Evolutionary conservation across 2,329 filamentous ascomycete species (phyloP), one percentile per base, ranked within the genome.

Genomic region (Penicillium polonicum): DNA sequence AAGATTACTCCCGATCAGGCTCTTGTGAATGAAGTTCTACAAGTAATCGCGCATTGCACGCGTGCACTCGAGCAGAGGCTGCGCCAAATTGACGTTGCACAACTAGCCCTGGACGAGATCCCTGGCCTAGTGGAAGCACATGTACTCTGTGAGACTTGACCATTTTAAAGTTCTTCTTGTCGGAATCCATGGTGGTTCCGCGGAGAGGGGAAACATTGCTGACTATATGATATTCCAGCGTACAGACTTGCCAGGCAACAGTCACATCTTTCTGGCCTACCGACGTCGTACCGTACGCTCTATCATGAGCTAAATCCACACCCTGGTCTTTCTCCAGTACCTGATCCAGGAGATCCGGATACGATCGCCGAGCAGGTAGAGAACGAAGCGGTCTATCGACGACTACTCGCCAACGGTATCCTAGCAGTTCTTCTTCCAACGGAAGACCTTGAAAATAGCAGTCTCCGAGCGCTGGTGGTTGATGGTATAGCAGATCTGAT

Each of bases 401-500:
- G 96, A 70, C 80, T 97, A 56, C 81, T 97, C n/a, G 88, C 92
- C 17, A 87, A 92, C 70, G 90, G 88, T 31, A 82, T 92, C 38
- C 79, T 99, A 60, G 88, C 91, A 25, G 82, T 96, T 52, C 83
- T 99, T 17, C 82, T 99, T 21, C 94, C 94, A 10, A 94, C 92
- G 17, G 93, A 97, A 69, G 93, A 97, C 72, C 80, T 97, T 39
- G 87, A 93, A 69, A 97, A 96, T 72, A 85, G 85, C 53, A 96
- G 91, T 72, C 80, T 97, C 68, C 88, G 90, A 56, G 84, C 90
- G 36, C 80, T 99, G 60, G 88, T 97, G 61, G 86, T 87, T 54
- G 91, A 97, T 75, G 89, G 97, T 63, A 82, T 97, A 60, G 90
- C 92, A 7, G 92, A 97, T 75, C 86, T 96, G 72, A 90, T 97